These are phyloP conservation scores for Leccinum broughii DNA, from an alignment of 768 basidiomycete genomes.

Conservation along the genomic window DNA sequence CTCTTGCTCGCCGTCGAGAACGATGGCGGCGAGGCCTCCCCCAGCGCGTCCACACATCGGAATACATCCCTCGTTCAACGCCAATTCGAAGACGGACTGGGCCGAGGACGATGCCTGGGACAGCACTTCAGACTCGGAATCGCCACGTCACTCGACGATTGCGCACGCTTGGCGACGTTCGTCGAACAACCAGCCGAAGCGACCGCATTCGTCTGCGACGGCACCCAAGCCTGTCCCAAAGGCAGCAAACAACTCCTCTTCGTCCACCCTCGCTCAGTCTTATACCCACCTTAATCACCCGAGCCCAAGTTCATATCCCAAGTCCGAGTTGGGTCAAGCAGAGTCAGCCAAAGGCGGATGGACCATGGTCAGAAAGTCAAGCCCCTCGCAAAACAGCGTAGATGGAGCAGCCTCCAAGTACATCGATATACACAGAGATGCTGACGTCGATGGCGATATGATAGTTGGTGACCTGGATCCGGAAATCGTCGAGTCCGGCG, in stretches of 20 bases:
- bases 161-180: conserved; percentile 45
- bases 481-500: conserved; percentile 41
- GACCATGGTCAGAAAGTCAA: conserved; percentile 67
- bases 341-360: conserved; percentile 60
- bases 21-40: conserved; percentile 60
- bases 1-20: no score
- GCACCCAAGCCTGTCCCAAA: conserved; percentile 60
- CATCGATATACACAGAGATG: conserved; percentile 42
- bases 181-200: conserved; percentile 24
- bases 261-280: conserved; percentile 72
- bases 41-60: conserved; percentile 75
- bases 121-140: conserved; percentile 77
- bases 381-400: conserved; percentile 27
- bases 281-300: conserved; percentile 80
- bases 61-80: conserved; percentile 49
- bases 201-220: conserved; percentile 34
- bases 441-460: conserved; percentile 76
- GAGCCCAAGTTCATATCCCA: conserved; percentile 73
- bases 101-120: conserved; percentile 90
- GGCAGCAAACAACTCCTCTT: conserved; percentile 49
- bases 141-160: conserved; percentile 54
- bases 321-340: conserved; percentile 41
- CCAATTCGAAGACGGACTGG: conserved; percentile 59
- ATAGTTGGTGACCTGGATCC: conserved; percentile 74
- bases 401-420: conserved; percentile 26